Evolutionary conservation across 352 stramenopile genomes (phyloP).

Genomic region (Globisporangium nunn): DNA sequence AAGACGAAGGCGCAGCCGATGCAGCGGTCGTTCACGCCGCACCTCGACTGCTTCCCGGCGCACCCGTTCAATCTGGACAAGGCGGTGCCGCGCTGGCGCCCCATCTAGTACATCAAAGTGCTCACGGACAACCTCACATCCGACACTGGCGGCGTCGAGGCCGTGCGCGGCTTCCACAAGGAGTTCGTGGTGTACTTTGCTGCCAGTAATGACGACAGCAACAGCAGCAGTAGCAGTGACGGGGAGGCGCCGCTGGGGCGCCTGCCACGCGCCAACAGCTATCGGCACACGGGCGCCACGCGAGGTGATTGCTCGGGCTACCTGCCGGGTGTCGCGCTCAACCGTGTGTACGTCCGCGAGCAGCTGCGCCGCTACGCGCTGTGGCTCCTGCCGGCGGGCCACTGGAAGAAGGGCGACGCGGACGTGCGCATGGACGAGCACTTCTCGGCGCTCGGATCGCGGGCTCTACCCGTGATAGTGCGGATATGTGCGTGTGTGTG

Average conservation of each 20-base stretch:
- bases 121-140: slow-evolving; percentile 60
- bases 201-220: background rate
- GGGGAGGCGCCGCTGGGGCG: slow-evolving; percentile 21
- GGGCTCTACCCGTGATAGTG: slow-evolving; percentile 46
- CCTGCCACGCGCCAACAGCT: slow-evolving; percentile 85
- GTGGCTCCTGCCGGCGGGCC: slow-evolving; percentile 56
- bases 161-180: slow-evolving; percentile 79
- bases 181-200: slow-evolving; percentile 67
- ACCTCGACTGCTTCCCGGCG: slow-evolving; percentile 84
- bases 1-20: slow-evolving; percentile 68
- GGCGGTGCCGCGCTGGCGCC: slow-evolving; percentile 70
- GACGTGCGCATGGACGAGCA: slow-evolving; percentile 49
- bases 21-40: slow-evolving; percentile 82
- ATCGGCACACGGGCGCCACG: slow-evolving; percentile 58
- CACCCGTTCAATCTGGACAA: slow-evolving; percentile 67
- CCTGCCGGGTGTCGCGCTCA: slow-evolving; percentile 63
- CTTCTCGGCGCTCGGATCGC: slow-evolving; percentile 54
- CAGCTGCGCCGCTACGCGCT: slow-evolving; percentile 64
- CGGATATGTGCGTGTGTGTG: no score
- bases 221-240: slow-evolving; percentile 9
- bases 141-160: slow-evolving; percentile 84
- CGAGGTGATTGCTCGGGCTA: slow-evolving; percentile 83
- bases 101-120: slow-evolving; percentile 86
- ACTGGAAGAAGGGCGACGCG: slow-evolving; percentile 70
- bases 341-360: slow-evolving; percentile 60